These are phyloP conservation scores for Abrus precatorius DNA, from an alignment of 306 rosid genomes.

Conservation along the genomic window DNA sequence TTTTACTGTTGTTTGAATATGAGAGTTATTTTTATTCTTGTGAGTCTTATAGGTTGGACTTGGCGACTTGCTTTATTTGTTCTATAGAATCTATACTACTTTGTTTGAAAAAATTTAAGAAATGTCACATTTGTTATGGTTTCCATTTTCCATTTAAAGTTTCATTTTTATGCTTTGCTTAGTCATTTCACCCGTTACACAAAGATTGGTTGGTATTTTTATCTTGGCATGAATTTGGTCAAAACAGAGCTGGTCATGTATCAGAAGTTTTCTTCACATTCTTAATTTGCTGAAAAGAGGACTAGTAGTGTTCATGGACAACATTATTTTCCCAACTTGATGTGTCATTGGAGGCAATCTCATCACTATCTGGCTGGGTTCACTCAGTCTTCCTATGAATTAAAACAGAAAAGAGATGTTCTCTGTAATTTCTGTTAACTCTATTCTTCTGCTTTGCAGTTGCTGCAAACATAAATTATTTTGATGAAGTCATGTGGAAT, in stretches of 20 bases:
- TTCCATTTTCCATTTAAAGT: background rate
- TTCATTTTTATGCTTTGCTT: background rate
- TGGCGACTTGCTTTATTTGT: background rate
- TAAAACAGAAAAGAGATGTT: background rate
- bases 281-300: background rate
- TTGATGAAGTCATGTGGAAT: background rate
- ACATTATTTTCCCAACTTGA: background rate
- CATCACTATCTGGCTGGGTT: constrained; percentile 6
- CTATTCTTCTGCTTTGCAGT: background rate
- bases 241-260: background rate
- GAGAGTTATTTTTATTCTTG: background rate
- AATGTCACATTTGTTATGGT: background rate
- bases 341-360: background rate
- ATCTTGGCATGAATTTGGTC: background rate
- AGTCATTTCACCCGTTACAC: background rate
- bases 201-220: background rate
- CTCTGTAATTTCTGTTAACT: constrained; percentile 15
- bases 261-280: background rate
- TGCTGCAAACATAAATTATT: constrained; percentile 7
- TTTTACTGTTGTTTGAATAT: constrained; percentile 5
- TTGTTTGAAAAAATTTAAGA: background rate
- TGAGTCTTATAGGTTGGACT: background rate
- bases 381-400: constrained; percentile 3
- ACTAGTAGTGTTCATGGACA: constrained; percentile 2
- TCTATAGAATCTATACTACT: background rate